Evolutionary conservation across 129 eudicot genomes (phyloP).

Genomic region (Helianthus tuberosus): DNA sequence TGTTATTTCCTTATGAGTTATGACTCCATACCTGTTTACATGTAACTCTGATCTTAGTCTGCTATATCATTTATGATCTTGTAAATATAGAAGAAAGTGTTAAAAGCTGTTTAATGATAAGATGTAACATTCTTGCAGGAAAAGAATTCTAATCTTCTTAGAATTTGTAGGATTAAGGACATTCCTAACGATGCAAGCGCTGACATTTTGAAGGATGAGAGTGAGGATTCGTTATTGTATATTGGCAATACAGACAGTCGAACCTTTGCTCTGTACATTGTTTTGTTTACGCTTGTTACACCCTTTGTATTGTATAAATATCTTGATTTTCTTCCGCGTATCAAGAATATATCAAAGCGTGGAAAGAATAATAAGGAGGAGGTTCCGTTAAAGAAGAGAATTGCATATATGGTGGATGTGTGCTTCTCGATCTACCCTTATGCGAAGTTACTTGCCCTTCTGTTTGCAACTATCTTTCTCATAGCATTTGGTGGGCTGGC

Average conservation of each 20-base stretch:
- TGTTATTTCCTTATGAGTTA: too few species aligned
- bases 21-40: too few species aligned
- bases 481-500: slow-evolving; percentile 99
- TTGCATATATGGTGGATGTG: slow-evolving; percentile 90
- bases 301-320: slow-evolving; percentile 82
- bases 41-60: too few species aligned
- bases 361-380: slow-evolving; percentile 63
- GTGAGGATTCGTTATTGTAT: slow-evolving; percentile 39
- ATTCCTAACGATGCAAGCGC: slow-evolving; percentile 22
- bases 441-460: slow-evolving; percentile 95
- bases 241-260: slow-evolving; percentile 53
- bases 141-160: slow-evolving; percentile 50
- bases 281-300: slow-evolving; percentile 63
- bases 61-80: neutral
- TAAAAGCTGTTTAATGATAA: slow-evolving; percentile 16
- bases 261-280: slow-evolving; percentile 65
- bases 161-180: slow-evolving; percentile 40
- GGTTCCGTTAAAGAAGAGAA: slow-evolving; percentile 89
- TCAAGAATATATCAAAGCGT: slow-evolving; percentile 55
- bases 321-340: slow-evolving; percentile 70
- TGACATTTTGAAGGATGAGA: slow-evolving; percentile 37
- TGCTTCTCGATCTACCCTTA: slow-evolving; percentile 95
- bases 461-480: slow-evolving; percentile 90
- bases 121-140: slow-evolving; percentile 60
- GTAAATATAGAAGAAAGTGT: slow-evolving; percentile 4